phyloP scores from a whole-genome alignment of 2,329 filamentous ascomycete genomes.

The Cladosporium sp. region DNA sequence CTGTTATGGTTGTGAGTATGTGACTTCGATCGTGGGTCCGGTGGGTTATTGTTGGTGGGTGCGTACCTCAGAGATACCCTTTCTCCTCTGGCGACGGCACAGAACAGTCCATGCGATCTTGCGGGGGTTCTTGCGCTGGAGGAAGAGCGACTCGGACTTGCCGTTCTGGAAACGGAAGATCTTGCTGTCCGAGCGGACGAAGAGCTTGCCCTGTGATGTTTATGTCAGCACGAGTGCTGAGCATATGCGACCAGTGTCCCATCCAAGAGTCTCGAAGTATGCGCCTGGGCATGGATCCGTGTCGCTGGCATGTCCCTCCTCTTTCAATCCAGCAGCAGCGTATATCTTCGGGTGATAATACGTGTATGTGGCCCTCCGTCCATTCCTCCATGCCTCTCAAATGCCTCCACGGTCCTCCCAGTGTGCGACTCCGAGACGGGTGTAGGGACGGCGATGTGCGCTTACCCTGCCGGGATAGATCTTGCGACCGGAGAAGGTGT shows the following conservation, averaged over 20 bases:
- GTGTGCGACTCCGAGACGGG: neutral
- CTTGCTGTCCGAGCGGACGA: slow-evolving; percentile 99
- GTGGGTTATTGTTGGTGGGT: neutral
- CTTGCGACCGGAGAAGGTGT: slow-evolving; percentile 74
- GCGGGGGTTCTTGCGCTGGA: slow-evolving; percentile 99
- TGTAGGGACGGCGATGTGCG: neutral
- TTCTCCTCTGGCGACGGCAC: slow-evolving; percentile 98
- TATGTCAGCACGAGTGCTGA: slow-evolving; percentile 21
- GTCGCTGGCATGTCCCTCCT: slow-evolving; percentile 3
- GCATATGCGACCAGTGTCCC: slow-evolving; percentile 8
- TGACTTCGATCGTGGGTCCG: neutral
- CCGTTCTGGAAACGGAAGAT: slow-evolving; percentile 99
- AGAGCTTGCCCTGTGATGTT: slow-evolving; percentile 89
- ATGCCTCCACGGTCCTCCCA: slow-evolving; percentile 1
- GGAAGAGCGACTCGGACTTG: slow-evolving; percentile 99
- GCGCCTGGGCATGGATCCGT: neutral
- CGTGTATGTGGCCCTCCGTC: slow-evolving; percentile 26
- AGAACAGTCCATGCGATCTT: slow-evolving; percentile 98
- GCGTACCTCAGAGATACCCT: slow-evolving; percentile 99
- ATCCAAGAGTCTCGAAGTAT: slow-evolving; percentile 5
- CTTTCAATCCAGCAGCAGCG: neutral
- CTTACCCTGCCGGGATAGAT: slow-evolving; percentile 77
- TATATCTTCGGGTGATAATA: neutral
- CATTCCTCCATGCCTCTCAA: neutral
- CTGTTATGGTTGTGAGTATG: slow-evolving; percentile 53